Evolutionary conservation across 2,329 filamentous ascomycete genomes (phyloP), one percentile per base, ranked within the genome.

Genomic region (Berkeleyomyces rouxiae): DNA sequence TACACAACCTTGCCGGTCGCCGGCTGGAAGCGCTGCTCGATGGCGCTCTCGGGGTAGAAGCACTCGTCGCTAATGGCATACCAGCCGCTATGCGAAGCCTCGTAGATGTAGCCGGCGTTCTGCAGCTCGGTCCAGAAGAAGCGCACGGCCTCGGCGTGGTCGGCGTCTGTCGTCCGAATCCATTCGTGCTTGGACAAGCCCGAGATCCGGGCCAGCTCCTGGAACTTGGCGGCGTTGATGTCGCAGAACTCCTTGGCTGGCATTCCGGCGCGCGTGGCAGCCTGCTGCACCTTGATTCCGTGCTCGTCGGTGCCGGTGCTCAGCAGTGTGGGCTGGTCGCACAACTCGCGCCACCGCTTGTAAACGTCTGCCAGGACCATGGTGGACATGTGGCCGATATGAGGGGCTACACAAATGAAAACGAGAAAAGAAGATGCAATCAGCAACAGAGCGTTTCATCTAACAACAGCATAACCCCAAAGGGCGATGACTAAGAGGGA

Each of bases 31-130:
- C 84, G 82, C 51, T 86, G 80, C 69, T 90, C 83, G 36, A 97
- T 83, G 69, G 84, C 77, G 5, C 83, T 82, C 61, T 86, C 81
- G 0, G 92, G 90, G 71, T 96, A 97, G 74, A 95, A 99, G 46
- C 92, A 92, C 78, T 99, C 93, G 72, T 99, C 93, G 71, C 88
- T 90, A 61, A 99, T 86, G 63, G 88, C 93, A 72, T 99, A 99
- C 93, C 93, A 99, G 1, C 93, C 93, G 70, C 90, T 83, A 69
- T 97, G 93, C 68, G 87, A 89, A 9, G 84, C 83, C 69, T 87
- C 84, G 74, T 96, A 96, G 61, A 97, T 86, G 65, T 87, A 85
- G 7, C 87, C 86, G 57, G 81, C 78, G 62, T 90, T 83, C 69
- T 85, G 80, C 64, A 99, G 77, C 71, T 90, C 79, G 67, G 82